phyloP scores from a whole-genome alignment of 2,329 filamentous ascomycete genomes.

The Botrytis aclada region DNA sequence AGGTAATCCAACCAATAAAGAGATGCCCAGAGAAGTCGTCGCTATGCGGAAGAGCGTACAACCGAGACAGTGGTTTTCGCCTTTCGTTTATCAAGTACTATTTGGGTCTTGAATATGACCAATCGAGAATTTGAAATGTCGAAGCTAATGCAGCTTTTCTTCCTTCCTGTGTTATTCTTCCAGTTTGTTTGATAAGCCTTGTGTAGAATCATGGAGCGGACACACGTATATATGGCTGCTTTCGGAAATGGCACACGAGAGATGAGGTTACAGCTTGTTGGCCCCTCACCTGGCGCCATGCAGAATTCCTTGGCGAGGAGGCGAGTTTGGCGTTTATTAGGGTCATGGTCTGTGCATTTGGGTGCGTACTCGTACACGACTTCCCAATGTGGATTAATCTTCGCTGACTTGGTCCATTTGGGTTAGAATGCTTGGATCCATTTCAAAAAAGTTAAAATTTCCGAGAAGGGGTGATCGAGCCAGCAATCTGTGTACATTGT shows the following conservation, averaged over 20 bases:
- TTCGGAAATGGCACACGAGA: background rate
- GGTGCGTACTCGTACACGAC: background rate
- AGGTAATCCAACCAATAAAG: background rate
- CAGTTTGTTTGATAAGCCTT: background rate
- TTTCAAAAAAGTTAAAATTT: background rate
- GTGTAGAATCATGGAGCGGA: background rate
- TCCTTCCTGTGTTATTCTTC: background rate
- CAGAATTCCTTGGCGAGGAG: background rate
- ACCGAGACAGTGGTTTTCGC: background rate
- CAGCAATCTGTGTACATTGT: background rate
- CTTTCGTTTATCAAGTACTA: background rate
- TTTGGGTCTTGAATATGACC: background rate
- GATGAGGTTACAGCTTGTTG: background rate
- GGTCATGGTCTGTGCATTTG: background rate
- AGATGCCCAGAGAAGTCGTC: background rate
- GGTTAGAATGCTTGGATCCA: background rate
- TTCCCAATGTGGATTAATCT: background rate
- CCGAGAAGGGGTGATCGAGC: background rate
- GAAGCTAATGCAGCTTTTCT: background rate
- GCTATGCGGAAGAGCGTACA: background rate
- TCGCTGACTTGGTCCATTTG: background rate
- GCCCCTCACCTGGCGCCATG: background rate
- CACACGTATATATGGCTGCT: background rate
- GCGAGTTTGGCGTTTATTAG: background rate
- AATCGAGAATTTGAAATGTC: background rate